Evolutionary conservation across 371 early-diverging fungal species (phyloP).

Genomic region (Mortierella sp.): DNA sequence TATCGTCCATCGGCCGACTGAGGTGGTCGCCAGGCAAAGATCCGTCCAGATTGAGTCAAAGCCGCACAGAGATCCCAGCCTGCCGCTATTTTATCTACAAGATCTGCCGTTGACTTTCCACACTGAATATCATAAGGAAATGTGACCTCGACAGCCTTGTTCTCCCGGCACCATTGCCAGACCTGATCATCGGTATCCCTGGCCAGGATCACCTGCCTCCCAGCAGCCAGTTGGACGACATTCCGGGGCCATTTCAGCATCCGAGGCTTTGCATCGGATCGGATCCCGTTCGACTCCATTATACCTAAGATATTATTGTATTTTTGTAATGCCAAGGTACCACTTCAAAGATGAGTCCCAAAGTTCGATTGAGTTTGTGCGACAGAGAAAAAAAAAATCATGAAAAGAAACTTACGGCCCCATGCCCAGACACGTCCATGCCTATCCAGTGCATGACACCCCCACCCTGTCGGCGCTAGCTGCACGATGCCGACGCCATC

Average conservation of each 20-base stretch:
- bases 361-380: no score
- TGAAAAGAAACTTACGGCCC: constrained; percentile 38
- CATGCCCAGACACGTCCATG: constrained; percentile 51
- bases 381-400: background rate
- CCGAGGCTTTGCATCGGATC: constrained; percentile 36
- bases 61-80: constrained; percentile 51
- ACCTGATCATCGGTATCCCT: constrained; percentile 29
- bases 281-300: constrained; percentile 34
- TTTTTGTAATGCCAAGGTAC: no score
- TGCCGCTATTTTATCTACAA: constrained; percentile 26
- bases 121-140: no score
- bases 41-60: constrained; percentile 29
- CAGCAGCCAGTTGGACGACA: constrained; percentile 30
- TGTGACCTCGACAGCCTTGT: constrained; percentile 24
- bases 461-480: constrained; percentile 48
- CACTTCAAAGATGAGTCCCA: no score
- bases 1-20: constrained; percentile 25
- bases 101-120: constrained; percentile 4
- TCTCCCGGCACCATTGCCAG: constrained; percentile 53
- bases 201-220: constrained; percentile 42
- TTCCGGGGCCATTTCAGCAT: constrained; percentile 39
- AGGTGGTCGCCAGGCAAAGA: constrained; percentile 42
- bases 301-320: constrained; percentile 28
- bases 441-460: constrained; percentile 47
- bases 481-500: constrained; percentile 38